Conservation (phyloP, 805 yeast genomes). For the Blastobotrys attinorum region DNA sequence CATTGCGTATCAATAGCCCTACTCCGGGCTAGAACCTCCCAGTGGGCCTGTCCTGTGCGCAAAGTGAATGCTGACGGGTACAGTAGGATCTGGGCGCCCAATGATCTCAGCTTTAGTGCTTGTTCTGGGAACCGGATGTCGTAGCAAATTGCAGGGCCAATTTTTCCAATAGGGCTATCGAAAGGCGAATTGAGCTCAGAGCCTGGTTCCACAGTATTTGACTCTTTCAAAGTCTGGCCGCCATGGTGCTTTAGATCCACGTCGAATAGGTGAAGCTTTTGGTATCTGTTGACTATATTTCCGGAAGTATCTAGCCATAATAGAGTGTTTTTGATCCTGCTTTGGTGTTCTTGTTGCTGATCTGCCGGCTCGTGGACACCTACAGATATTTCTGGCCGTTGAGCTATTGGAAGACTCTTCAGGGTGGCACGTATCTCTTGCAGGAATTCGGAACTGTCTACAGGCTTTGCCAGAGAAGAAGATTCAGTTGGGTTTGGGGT, state of each 20-base stretch:
- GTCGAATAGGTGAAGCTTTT: slow-evolving; percentile 83
- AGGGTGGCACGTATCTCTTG: slow-evolving; percentile 41
- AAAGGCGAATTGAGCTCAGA: slow-evolving; percentile 44
- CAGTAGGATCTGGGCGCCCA: slow-evolving; percentile 70
- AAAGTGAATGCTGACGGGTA: slow-evolving; percentile 92
- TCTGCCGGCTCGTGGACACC: slow-evolving; percentile 77
- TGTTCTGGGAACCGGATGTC: slow-evolving; percentile 85
- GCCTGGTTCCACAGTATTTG: slow-evolving; percentile 79
- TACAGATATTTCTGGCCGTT: slow-evolving; percentile 58
- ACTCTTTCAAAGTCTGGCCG: slow-evolving; percentile 37
- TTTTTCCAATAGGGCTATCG: slow-evolving; percentile 47
- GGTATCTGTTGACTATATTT: slow-evolving; percentile 58
- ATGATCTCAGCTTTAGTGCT: slow-evolving; percentile 50
- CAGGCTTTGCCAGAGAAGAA: slow-evolving; percentile 45
- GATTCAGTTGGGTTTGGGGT: slow-evolving; percentile 43
- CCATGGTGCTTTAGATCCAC: slow-evolving; percentile 47
- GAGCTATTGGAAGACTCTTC: slow-evolving; percentile 33
- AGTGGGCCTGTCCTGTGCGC: slow-evolving; percentile 86
- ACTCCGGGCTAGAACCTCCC: slow-evolving; percentile 72
- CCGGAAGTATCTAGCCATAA: slow-evolving; percentile 66
- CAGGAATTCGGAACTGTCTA: slow-evolving; percentile 34
- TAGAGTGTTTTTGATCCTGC: slow-evolving; percentile 60
- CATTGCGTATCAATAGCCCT: slow-evolving; percentile 86
- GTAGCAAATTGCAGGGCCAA: slow-evolving; percentile 45
- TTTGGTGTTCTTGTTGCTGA: too few species aligned